A percentile compares a stretch with the other conserved stretches of the same genome.
Evolutionary conservation across 768 basidiomycete genomes (phyloP).

Genomic region (Trametes cingulata): DNA sequence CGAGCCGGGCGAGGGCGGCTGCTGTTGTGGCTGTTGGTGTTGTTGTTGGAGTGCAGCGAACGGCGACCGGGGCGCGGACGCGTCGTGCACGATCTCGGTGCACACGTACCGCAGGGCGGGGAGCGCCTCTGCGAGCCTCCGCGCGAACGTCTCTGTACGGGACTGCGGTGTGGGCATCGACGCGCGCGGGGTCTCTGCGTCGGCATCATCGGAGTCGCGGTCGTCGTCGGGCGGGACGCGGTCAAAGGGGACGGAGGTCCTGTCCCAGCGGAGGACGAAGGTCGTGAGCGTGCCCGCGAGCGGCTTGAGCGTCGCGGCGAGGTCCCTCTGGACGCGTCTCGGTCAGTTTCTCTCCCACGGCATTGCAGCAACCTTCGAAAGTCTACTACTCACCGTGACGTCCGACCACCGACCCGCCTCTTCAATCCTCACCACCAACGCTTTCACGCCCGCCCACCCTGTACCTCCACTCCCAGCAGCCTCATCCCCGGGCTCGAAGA

Average conservation of each 20-base stretch:
- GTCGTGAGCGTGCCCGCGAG: conserved; percentile 10
- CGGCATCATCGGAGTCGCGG: not conserved
- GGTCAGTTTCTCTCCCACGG: not conserved
- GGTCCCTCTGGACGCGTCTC: not conserved
- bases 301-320: conserved; percentile 11
- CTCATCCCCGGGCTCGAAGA: conserved; percentile 4
- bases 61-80: not conserved
- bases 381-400: conserved; percentile 11
- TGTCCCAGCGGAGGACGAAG: conserved; percentile 18
- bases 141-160: conserved; percentile 1
- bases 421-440: conserved; percentile 12
- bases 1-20: not conserved
- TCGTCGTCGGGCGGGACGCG: conserved; percentile 11
- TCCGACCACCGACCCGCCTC: conserved; percentile 13
- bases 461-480: not conserved
- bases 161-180: not conserved
- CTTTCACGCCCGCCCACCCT: conserved; percentile 7
- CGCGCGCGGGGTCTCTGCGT: not conserved
- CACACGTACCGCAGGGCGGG: conserved; percentile 12
- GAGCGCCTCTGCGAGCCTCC: conserved; percentile 3
- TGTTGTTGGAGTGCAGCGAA: not conserved
- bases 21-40: not conserved
- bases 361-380: not conserved
- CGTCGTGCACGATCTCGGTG: conserved; percentile 12
- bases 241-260: conserved; percentile 20